phyloP scores from a whole-genome alignment of 2,329 filamentous ascomycete species.

The Exserohilum rostratum region DNA sequence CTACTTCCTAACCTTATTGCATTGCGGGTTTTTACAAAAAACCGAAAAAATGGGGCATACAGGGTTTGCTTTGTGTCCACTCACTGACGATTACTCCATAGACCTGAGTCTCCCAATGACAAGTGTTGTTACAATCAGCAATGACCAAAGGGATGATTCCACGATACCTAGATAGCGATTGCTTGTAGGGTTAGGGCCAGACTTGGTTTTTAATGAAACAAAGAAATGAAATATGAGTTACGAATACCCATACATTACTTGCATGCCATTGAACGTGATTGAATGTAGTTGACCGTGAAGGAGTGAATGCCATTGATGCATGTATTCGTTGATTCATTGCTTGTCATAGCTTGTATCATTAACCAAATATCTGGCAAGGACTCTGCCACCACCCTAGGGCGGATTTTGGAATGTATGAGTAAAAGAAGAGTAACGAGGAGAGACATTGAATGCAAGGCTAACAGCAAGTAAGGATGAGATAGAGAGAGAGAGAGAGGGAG shows the following conservation, averaged over 20 bases:
- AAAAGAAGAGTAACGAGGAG: too few relatives aligned
- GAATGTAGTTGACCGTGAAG: too few relatives aligned
- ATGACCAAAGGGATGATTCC: not conserved
- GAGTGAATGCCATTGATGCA: too few relatives aligned
- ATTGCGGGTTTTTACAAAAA: not conserved
- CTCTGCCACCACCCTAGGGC: not conserved
- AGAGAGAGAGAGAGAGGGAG: not conserved
- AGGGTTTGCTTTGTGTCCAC: slow-evolving; percentile 14
- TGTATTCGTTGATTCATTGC: too few relatives aligned
- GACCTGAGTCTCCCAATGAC: slow-evolving; percentile 8
- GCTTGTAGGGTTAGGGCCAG: not conserved
- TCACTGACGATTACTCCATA: slow-evolving; percentile 15
- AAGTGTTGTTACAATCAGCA: not conserved
- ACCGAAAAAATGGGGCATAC: not conserved
- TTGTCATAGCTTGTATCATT: too few relatives aligned
- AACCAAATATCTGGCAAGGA: too few relatives aligned
- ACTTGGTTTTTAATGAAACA: too few relatives aligned
- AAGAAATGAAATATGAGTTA: too few relatives aligned
- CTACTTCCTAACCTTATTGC: not conserved
- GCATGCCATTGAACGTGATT: too few relatives aligned
- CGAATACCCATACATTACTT: too few relatives aligned
- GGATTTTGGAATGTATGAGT: not conserved
- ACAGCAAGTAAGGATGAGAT: too few relatives aligned
- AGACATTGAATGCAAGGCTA: not conserved
- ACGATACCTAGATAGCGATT: slow-evolving; percentile 12